Evolutionary conservation across 169 alveolate genomes (phyloP).

Genomic region (Cryptosporidium xiaoi): DNA sequence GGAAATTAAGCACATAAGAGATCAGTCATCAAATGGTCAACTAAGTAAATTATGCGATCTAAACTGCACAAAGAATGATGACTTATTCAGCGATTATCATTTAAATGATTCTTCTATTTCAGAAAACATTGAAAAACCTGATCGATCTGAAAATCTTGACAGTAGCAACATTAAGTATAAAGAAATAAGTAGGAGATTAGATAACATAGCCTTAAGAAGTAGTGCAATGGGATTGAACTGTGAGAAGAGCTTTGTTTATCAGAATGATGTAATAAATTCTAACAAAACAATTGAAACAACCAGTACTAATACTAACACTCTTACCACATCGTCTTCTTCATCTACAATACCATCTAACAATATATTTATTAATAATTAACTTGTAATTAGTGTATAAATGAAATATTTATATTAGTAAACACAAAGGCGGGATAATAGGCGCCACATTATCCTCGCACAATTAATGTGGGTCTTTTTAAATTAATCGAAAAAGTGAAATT

Average conservation of each 20-base stretch:
- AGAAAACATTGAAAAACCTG: no score
- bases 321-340: slow-evolving; percentile 46
- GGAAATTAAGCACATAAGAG: slow-evolving; percentile 32
- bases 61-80: background rate
- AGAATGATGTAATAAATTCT: background rate
- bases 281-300: background rate
- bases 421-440: slow-evolving; percentile 42
- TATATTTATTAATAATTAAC: background rate
- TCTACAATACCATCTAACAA: slow-evolving; percentile 64
- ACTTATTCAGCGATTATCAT: no score
- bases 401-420: slow-evolving; percentile 11
- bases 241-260: background rate
- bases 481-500: slow-evolving; percentile 25
- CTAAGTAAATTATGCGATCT: background rate
- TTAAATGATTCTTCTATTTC: no score
- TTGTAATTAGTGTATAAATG: background rate
- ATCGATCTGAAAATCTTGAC: background rate
- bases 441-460: slow-evolving; percentile 47
- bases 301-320: background rate
- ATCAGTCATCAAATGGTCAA: slow-evolving; percentile 2
- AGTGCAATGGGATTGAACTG: slow-evolving; percentile 14
- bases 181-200: slow-evolving; percentile 56
- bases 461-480: slow-evolving; percentile 39
- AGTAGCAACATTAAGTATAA: slow-evolving; percentile 5
- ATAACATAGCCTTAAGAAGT: slow-evolving; percentile 37